Evolutionary conservation across 2,329 filamentous ascomycete species (phyloP), one percentile per base, ranked within the genome.

Genomic region (Botrytis fragariae): DNA sequence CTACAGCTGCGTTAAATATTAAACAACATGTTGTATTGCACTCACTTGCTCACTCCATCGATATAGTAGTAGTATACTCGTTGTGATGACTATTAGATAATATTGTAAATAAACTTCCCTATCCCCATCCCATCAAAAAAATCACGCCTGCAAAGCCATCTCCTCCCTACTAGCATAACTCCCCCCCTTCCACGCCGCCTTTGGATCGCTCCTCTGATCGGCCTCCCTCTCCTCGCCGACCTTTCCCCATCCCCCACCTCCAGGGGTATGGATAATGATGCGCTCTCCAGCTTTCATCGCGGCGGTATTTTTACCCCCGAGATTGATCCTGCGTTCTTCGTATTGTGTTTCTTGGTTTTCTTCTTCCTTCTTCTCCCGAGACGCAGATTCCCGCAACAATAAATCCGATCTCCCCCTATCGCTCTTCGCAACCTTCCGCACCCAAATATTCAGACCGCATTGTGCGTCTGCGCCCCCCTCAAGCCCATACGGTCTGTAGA

Each of bases 371-470:
- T 80, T 78, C 5, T 8, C 62, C 18, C 2, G 18, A 3, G n/a
- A 20, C 25, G 0, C 22, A 18, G 14, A 1, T 7, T 75, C 77
- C 42, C 79, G 79, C 51, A 78, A 61, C 75, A 83, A 79, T 73
- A 81, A 78, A 81, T 82, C 71, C 84, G 80, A 83, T 74, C 82
- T 81, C 81, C 86, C 85, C 80, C 85, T 85, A 78, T 85, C 85
- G 1, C 83, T 83, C 81, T 89, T 89, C 77, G 86, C 84, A 71
- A 95, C 91, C 74, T 88, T 91, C 12, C 93, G 86, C 45, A 97
- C 90, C 95, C 95, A 98, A 63, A 97, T 84, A 78, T 98, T 98
- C 75, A 95, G 84, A 0, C 95, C 95, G 69, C 92, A 91, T 77
- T 89, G 83, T 0, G 90, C 95, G 75, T 95, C 92, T 73, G 90